Conservation (phyloP, 768 basidiomycete genomes). For the Boletus tylopilopsis region DNA sequence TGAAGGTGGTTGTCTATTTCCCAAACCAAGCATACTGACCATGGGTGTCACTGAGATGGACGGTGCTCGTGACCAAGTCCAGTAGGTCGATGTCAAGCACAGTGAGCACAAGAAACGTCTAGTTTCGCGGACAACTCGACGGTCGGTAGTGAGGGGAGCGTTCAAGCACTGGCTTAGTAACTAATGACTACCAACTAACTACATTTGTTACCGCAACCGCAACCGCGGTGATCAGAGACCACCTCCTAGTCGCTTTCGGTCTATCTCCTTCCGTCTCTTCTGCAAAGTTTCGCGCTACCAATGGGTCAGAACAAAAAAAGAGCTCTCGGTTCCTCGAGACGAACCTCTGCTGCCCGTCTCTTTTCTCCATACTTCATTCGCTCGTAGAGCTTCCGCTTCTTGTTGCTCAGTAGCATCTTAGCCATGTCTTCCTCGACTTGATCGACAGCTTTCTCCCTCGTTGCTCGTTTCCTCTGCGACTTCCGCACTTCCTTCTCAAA, state of each 20-base stretch:
- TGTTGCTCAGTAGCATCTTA: conserved; percentile 98
- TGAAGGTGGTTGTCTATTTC: conserved; percentile 33
- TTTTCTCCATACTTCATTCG: conserved; percentile 86
- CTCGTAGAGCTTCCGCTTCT: conserved; percentile 89
- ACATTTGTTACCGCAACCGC: too few species aligned
- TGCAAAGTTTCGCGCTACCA: conserved; percentile 58
- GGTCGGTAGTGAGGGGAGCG: conserved; percentile 6
- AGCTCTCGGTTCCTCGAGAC: conserved; percentile 22
- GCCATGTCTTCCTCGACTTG: conserved; percentile 76
- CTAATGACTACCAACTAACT: conserved; percentile 6
- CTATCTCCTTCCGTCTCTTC: conserved; percentile 50
- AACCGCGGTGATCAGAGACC: neutral
- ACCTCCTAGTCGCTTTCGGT: neutral
- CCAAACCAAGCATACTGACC: conserved; percentile 38
- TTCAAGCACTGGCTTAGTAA: conserved; percentile 8
- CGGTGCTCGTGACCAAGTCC: neutral
- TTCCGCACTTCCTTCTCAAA: conserved; percentile 78
- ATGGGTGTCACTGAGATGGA: conserved; percentile 19
- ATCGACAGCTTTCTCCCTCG: conserved; percentile 35
- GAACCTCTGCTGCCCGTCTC: conserved; percentile 75
- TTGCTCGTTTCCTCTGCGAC: conserved; percentile 40
- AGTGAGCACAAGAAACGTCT: neutral
- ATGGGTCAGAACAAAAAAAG: conserved; percentile 9
- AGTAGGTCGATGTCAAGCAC: neutral
- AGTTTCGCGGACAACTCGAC: neutral